phyloP scores from a whole-genome alignment of 768 basidiomycete species.

The Psilocybe cubensis region DNA sequence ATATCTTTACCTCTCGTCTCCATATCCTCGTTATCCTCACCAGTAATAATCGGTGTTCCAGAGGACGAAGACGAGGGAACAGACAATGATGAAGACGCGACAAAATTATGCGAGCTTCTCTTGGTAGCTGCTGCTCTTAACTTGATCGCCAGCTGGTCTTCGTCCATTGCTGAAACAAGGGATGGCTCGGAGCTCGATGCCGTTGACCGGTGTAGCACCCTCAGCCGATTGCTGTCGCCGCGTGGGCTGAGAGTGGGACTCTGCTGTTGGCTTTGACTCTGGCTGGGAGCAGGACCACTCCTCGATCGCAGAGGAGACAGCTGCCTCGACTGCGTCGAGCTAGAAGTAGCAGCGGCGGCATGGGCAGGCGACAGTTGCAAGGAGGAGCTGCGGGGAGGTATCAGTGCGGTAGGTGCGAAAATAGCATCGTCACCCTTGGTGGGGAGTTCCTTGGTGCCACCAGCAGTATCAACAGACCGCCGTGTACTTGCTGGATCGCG shows the following conservation, averaged over 20 bases:
- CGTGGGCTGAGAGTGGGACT: slow-evolving; percentile 19
- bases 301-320: slow-evolving; percentile 48
- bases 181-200: slow-evolving; percentile 88
- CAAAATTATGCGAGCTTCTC: slow-evolving; percentile 2
- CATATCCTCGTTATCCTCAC: slow-evolving; percentile 59
- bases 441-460: slow-evolving; percentile 39
- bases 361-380: slow-evolving; percentile 39
- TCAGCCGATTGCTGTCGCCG: slow-evolving; percentile 38
- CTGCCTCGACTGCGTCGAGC: slow-evolving; percentile 27
- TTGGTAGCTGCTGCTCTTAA: slow-evolving; percentile 3
- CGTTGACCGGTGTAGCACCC: slow-evolving; percentile 69
- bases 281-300: slow-evolving; percentile 31
- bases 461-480: slow-evolving; percentile 21
- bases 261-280: background rate
- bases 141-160: slow-evolving; percentile 45
- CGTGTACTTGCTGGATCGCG: slow-evolving; percentile 61
- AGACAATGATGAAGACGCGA: slow-evolving; percentile 23
- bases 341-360: slow-evolving; percentile 26
- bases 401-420: slow-evolving; percentile 32
- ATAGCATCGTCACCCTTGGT: slow-evolving; percentile 7
- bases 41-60: slow-evolving; percentile 39
- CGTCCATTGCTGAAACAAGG: slow-evolving; percentile 59
- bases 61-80: slow-evolving; percentile 46
- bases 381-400: slow-evolving; percentile 56
- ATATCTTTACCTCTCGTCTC: slow-evolving; percentile 70